Percentiles rank a stretch among this genome's conserved stretches.
Evolutionary conservation across 306 rosid species (phyloP).

Genomic region (Psophocarpus tetragonolobus): DNA sequence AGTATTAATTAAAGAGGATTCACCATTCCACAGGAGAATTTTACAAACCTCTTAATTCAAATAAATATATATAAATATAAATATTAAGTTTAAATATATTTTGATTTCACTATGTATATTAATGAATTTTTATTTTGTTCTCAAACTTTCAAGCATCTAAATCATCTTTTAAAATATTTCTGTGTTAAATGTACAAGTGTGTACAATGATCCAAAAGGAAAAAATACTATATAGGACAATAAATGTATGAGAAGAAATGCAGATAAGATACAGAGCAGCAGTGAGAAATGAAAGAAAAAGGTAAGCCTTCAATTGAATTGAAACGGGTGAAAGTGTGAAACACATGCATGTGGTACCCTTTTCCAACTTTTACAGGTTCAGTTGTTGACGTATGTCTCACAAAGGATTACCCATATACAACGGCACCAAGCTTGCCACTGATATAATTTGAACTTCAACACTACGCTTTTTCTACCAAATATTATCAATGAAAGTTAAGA

Average conservation of each 20-base stretch:
- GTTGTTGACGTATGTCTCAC: not conserved
- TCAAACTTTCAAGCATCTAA: too few species aligned
- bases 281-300: not conserved
- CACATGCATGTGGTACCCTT: slow-evolving; percentile 9
- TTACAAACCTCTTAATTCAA: not conserved
- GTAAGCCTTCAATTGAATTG: not conserved
- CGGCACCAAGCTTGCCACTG: not conserved
- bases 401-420: not conserved
- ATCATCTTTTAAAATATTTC: too few species aligned
- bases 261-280: not conserved
- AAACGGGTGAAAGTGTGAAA: too few species aligned
- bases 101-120: too few species aligned
- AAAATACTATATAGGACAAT: not conserved
- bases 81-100: too few species aligned
- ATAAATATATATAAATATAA: too few species aligned
- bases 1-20: not conserved
- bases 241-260: not conserved
- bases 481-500: too few species aligned
- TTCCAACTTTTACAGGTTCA: not conserved
- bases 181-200: too few species aligned
- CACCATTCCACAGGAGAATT: not conserved
- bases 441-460: not conserved
- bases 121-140: too few species aligned
- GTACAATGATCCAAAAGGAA: not conserved
- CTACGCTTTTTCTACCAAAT: not conserved